phyloP scores from a whole-genome alignment of 345 rosid species.

The Isatis tinctoria region DNA sequence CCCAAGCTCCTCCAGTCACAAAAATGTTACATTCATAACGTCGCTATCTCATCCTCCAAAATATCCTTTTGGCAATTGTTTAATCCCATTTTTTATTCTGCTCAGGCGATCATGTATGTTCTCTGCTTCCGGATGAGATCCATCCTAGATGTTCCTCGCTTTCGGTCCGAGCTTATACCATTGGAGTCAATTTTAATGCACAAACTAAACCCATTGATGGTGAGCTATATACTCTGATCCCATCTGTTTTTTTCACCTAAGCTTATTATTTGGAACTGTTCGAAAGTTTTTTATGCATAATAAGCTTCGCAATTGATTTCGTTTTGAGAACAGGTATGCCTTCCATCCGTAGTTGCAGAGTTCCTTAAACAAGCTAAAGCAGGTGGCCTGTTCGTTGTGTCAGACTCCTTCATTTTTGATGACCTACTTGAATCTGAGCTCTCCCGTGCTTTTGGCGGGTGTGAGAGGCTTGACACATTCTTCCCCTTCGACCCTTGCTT shows the following conservation, averaged over 20 bases:
- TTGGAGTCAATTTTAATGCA: slow-evolving; percentile 58
- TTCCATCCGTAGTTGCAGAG: slow-evolving; percentile 73
- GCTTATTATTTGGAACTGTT: not conserved
- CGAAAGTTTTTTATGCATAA: not conserved
- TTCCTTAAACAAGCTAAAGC: slow-evolving; percentile 83
- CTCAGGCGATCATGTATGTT: slow-evolving; percentile 81
- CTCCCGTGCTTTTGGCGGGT: slow-evolving; percentile 72
- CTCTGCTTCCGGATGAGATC: slow-evolving; percentile 87
- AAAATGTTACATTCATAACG: not conserved
- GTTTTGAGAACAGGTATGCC: slow-evolving; percentile 60
- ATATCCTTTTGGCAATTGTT: not conserved
- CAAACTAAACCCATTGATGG: slow-evolving; percentile 67
- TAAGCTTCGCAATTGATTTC: not conserved
- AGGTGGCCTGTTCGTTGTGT: slow-evolving; percentile 51
- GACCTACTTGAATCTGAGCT: slow-evolving; percentile 59
- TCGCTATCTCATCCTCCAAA: not conserved
- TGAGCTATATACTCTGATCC: slow-evolving; percentile 26
- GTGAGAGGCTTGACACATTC: slow-evolving; percentile 82
- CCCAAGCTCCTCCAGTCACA: not conserved
- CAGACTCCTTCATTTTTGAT: slow-evolving; percentile 45
- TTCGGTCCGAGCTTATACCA: slow-evolving; percentile 63
- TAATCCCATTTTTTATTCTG: not conserved
- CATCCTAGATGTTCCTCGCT: slow-evolving; percentile 56
- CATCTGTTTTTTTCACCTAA: not conserved
- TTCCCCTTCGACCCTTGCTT: slow-evolving; percentile 94